A percentile compares a stretch with the other conserved stretches of the same genome.
Evolutionary conservation across 768 basidiomycete genomes (phyloP).

Genomic region (Tricholomella constricta): DNA sequence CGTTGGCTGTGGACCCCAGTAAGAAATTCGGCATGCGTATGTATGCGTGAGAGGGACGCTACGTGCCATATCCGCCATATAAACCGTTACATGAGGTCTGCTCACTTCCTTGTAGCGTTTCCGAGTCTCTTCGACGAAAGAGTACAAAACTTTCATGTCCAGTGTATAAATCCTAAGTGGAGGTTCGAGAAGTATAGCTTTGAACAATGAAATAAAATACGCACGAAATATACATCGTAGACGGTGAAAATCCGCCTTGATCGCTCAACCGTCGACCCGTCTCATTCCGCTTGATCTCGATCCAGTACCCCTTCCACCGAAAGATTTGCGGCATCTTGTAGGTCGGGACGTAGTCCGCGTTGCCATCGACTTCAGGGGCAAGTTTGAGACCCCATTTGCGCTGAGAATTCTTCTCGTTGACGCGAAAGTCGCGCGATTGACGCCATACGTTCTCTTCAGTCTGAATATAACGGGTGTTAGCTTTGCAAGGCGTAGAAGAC

Average conservation of each 20-base stretch:
- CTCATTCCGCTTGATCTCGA: constrained; percentile 34
- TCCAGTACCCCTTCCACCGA: constrained; percentile 42
- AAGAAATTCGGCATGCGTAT: not conserved
- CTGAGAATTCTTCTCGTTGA: constrained; percentile 40
- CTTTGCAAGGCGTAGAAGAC: not conserved
- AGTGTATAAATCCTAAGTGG: constrained; percentile 41
- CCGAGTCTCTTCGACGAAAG: constrained; percentile 38
- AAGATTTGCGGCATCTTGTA: constrained; percentile 42
- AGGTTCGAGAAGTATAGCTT: not conserved
- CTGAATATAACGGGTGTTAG: constrained; percentile 19
- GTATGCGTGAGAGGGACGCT: not conserved
- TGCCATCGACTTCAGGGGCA: constrained; percentile 23
- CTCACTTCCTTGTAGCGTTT: constrained; percentile 36
- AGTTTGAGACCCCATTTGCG: constrained; percentile 39
- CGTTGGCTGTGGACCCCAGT: constrained; percentile 28
- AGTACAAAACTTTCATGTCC: constrained; percentile 35
- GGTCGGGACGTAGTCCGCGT: constrained; percentile 43
- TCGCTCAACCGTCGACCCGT: constrained; percentile 3
- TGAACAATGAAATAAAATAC: constrained; percentile 1
- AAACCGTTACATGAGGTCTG: constrained; percentile 36
- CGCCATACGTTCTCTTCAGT: constrained; percentile 47
- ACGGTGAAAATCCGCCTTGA: constrained; percentile 12
- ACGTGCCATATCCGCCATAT: constrained; percentile 33
- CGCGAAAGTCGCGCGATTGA: constrained; percentile 41
- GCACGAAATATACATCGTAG: constrained; percentile 32